Conservation (phyloP, 805 yeast species). For the Candida verbasci region DNA sequence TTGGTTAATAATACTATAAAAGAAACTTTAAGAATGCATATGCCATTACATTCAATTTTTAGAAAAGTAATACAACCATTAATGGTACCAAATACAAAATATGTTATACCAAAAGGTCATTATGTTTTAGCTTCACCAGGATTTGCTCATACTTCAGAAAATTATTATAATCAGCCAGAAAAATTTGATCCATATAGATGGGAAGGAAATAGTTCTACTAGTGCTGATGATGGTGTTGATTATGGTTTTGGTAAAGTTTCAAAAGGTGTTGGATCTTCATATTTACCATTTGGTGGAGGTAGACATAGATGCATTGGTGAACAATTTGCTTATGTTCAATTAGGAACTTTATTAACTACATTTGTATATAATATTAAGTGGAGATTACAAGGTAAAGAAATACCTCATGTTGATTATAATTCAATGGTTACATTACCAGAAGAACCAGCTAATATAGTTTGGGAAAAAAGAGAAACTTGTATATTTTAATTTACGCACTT, state of each 20-base stretch:
- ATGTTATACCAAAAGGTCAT: slow-evolving; percentile 85
- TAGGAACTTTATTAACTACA: slow-evolving; percentile 77
- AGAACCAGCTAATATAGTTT: slow-evolving; percentile 65
- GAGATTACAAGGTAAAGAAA: slow-evolving; percentile 44
- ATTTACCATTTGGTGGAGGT: slow-evolving; percentile 98
- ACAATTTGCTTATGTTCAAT: slow-evolving; percentile 92
- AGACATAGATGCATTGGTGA: slow-evolving; percentile 99
- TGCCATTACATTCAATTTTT: slow-evolving; percentile 94
- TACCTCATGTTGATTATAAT: slow-evolving; percentile 73
- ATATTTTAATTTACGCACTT: slow-evolving; percentile 15
- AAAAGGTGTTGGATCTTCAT: slow-evolving; percentile 94
- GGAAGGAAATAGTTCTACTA: slow-evolving; percentile 36
- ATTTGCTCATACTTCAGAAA: slow-evolving; percentile 70
- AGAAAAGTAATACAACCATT: slow-evolving; percentile 80
- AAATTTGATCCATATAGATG: slow-evolving; percentile 86
- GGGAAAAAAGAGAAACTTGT: slow-evolving; percentile 61
- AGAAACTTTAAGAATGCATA: slow-evolving; percentile 93
- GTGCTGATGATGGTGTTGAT: slow-evolving; percentile 47
- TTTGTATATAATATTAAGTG: slow-evolving; percentile 75
- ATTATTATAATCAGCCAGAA: slow-evolving; percentile 73
- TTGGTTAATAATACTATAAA: slow-evolving; percentile 78
- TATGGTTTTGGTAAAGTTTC: slow-evolving; percentile 96
- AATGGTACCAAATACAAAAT: slow-evolving; percentile 71
- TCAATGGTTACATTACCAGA: slow-evolving; percentile 92
- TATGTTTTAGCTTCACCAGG: slow-evolving; percentile 93